Evolutionary conservation across 768 basidiomycete genomes (phyloP), one percentile per base, ranked within the genome.

Genomic region (Rhodotorula sphaerocarpa): DNA sequence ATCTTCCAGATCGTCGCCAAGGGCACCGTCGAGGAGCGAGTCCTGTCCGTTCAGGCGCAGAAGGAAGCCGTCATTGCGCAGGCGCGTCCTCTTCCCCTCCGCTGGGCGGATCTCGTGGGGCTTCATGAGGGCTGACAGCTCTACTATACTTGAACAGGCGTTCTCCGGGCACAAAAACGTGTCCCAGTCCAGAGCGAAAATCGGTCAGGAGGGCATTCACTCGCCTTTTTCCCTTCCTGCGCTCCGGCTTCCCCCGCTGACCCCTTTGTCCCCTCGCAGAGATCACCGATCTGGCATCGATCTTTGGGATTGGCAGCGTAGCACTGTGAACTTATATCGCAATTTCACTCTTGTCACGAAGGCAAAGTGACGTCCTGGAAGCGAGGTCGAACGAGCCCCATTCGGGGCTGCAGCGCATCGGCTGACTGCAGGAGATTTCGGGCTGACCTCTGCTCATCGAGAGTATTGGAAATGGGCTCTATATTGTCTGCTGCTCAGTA

Each of bases 1-100:
- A 59, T 70, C 33, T 67, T 67, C 58, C 67, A 71, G 59, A 48
- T 73, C 36, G 62, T 71, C 41, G 70, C 72, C 3, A 66, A 70
- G 27, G 52, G 65, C n/a, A 71, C 72, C 3, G 62, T 73, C 57
- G 72, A 73, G 57, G 61, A 66, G 18, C 57, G 63, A 28, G 70
- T 73, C 5, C 69, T 73, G 33, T 60, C 55, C 50, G 70, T 73
- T 14, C 72, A 73, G 56, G 61, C 50, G 45, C 34, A 56, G 34
- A 73, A 73, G 64, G 55, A 73, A 20, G 48, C 45, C 10, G 56
- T 73, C 48, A 70, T 73, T 34, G 52, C 65, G 6, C 55, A 63
- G 53, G 72, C 56, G 27, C 33, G 63, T 54, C 30, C 18, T 25
- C 33, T 46, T 30, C 43, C 52, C 21, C 33, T 20, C 34, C 12